phyloP scores from a whole-genome alignment of 139 green algal genomes.

The Chlorella sp. region DNA sequence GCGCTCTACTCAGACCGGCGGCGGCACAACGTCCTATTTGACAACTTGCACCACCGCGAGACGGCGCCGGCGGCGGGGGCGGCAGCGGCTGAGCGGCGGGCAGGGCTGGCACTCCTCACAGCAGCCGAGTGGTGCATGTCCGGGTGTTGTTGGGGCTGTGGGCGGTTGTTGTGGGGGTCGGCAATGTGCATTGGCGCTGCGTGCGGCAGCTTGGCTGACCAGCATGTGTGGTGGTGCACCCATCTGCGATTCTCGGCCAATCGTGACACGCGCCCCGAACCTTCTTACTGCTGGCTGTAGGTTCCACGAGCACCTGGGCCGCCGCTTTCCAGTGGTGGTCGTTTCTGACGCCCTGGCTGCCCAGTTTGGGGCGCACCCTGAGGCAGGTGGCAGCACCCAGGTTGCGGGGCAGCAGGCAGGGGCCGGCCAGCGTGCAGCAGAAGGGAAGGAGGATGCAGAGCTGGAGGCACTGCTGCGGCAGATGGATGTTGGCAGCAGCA shows the following conservation, averaged over 20 bases:
- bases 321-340: conserved; percentile 47
- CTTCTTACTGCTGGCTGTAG: background rate
- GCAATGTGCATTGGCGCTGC: background rate
- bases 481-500: conserved; percentile 3
- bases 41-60: conserved; percentile 63
- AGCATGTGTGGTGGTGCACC: too few relatives aligned
- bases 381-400: background rate
- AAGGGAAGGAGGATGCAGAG: conserved; percentile 17
- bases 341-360: conserved; percentile 36
- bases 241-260: too few relatives aligned
- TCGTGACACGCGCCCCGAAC: background rate
- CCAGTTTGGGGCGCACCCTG: conserved; percentile 5
- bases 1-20: conserved; percentile 65
- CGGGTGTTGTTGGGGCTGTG: background rate
- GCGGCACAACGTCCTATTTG: conserved; percentile 57
- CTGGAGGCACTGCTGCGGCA: conserved; percentile 32
- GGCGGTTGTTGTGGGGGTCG: background rate
- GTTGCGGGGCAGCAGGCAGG: background rate
- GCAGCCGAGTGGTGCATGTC: conserved; percentile 34
- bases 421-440: background rate
- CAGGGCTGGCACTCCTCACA: conserved; percentile 14
- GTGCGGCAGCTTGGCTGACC: too few relatives aligned
- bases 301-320: conserved; percentile 56
- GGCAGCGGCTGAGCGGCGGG: background rate
- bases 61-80: conserved; percentile 16